These are phyloP conservation scores for Hypoxylon sp. DNA, from an alignment of 2,329 filamentous ascomycete genomes.

Conservation along the genomic window DNA sequence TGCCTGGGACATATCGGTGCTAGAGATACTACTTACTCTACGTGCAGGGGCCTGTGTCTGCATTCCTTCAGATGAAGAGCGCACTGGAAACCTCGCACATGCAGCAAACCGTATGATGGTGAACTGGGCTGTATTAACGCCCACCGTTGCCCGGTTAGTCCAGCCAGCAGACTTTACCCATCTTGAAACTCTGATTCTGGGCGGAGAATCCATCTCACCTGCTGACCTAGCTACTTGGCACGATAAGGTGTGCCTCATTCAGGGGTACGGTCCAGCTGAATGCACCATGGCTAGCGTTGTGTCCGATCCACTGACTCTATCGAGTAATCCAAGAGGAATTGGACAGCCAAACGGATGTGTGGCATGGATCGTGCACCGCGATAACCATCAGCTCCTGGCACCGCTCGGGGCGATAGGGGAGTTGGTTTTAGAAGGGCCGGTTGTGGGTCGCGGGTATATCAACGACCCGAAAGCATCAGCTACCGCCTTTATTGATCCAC, in stretches of 20 bases:
- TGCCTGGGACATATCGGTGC: not conserved
- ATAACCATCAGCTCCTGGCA: not conserved
- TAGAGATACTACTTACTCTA: not conserved
- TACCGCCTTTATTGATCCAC: not conserved
- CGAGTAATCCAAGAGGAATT: not conserved
- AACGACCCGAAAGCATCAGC: not conserved
- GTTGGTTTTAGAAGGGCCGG: not conserved
- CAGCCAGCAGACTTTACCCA: not conserved
- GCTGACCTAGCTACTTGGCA: not conserved
- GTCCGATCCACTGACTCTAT: not conserved
- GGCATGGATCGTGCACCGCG: not conserved
- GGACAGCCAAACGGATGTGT: not conserved
- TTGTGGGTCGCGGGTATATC: not conserved
- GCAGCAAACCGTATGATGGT: not conserved
- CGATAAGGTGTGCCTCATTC: not conserved
- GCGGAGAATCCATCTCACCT: not conserved
- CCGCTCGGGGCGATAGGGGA: not conserved
- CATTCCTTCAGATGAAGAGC: not conserved
- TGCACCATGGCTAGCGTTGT: not conserved
- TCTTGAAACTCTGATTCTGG: not conserved
- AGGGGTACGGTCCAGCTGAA: not conserved
- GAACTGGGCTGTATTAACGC: not conserved
- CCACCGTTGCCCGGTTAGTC: not conserved
- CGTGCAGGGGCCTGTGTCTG: not conserved
- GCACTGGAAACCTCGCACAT: not conserved